phyloP scores from a whole-genome alignment of 2,329 filamentous ascomycete genomes.

The Zopfia rhizophila region DNA sequence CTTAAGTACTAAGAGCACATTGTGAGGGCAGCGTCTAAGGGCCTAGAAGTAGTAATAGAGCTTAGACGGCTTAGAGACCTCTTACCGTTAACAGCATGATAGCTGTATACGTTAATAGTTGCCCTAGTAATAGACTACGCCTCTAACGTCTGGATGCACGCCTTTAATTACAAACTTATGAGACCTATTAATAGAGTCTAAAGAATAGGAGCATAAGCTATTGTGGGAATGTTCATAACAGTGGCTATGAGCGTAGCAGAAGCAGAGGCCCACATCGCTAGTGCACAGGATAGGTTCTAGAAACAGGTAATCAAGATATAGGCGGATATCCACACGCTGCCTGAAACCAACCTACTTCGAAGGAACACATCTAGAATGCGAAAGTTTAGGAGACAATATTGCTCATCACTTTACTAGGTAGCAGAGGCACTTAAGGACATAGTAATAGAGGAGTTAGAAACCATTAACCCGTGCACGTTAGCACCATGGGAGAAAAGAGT shows the following conservation, averaged over 20 bases:
- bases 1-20: conserved; percentile 27
- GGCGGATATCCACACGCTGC: conserved; percentile 21
- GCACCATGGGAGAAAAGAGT: conserved; percentile 23
- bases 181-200: conserved; percentile 20
- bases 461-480: conserved; percentile 16
- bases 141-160: conserved; percentile 19
- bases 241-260: conserved; percentile 20
- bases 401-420: conserved; percentile 12
- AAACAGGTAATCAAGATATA: conserved; percentile 22
- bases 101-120: conserved; percentile 20
- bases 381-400: conserved; percentile 20
- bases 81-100: conserved; percentile 18
- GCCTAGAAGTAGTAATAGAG: conserved; percentile 18
- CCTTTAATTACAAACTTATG: conserved; percentile 16
- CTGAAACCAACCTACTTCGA: conserved; percentile 19
- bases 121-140: conserved; percentile 20
- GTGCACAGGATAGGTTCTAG: conserved; percentile 21
- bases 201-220: conserved; percentile 20
- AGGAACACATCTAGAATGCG: conserved; percentile 19
- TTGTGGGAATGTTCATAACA: conserved; percentile 18
- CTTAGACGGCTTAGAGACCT: conserved; percentile 22
- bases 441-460: conserved; percentile 20
- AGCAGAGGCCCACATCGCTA: conserved; percentile 23
- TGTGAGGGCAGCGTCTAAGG: conserved; percentile 21
- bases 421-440: conserved; percentile 19